Conservation (phyloP, 768 basidiomycete genomes). For the Gautieria morchelliformis region DNA sequence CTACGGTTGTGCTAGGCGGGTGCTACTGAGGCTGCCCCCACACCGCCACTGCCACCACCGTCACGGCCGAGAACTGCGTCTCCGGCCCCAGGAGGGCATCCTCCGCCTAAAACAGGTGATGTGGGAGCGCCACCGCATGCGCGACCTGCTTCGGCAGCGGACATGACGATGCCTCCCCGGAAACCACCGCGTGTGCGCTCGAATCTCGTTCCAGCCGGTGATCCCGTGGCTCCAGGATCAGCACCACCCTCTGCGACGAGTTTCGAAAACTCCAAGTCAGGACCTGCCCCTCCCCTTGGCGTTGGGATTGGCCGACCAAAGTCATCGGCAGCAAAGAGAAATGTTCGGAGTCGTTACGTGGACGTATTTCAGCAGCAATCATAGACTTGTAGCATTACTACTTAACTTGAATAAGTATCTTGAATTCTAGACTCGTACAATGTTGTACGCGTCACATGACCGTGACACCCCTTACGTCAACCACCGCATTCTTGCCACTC, state of each 20-base stretch:
- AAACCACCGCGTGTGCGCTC: slow-evolving; percentile 52
- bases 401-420: neutral
- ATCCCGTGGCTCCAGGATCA: slow-evolving; percentile 17
- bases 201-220: slow-evolving; percentile 45
- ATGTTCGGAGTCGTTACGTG: slow-evolving; percentile 76
- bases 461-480: neutral
- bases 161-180: slow-evolving; percentile 40
- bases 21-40: slow-evolving; percentile 34
- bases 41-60: slow-evolving; percentile 64
- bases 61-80: slow-evolving; percentile 81
- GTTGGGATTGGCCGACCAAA: slow-evolving; percentile 38
- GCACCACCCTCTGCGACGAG: slow-evolving; percentile 9
- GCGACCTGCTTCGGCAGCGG: slow-evolving; percentile 58
- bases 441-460: neutral
- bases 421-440: neutral
- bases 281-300: slow-evolving; percentile 31
- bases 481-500: neutral
- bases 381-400: slow-evolving; percentile 6
- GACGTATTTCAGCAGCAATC: slow-evolving; percentile 70
- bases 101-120: slow-evolving; percentile 26
- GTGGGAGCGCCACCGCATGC: slow-evolving; percentile 31
- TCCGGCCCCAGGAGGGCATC: slow-evolving; percentile 40
- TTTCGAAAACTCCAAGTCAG: slow-evolving; percentile 15
- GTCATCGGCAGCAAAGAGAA: slow-evolving; percentile 64
- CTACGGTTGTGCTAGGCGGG: slow-evolving; percentile 36